phyloP scores from a whole-genome alignment of 805 yeast genomes.

The Nakazawaea populi region DNA sequence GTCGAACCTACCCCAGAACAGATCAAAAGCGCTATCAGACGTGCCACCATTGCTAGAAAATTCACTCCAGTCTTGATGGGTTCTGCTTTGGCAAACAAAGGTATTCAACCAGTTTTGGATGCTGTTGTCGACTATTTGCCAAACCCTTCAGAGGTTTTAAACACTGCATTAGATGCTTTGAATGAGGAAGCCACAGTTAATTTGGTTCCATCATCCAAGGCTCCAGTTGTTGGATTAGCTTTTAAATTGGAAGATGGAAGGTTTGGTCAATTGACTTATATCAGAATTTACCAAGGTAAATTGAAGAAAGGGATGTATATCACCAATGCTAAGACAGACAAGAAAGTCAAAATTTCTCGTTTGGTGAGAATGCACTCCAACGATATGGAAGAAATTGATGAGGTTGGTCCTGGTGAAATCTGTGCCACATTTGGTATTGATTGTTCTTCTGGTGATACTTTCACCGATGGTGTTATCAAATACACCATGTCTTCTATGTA shows the following conservation, averaged over 20 bases:
- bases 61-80: constrained; percentile 99
- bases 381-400: constrained; percentile 97
- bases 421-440: constrained; percentile 99
- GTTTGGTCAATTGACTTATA: constrained; percentile 94
- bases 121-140: constrained; percentile 96
- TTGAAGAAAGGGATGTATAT: constrained; percentile 87
- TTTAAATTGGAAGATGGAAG: constrained; percentile 98
- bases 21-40: constrained; percentile 83
- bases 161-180: constrained; percentile 78
- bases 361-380: constrained; percentile 98
- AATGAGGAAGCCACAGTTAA: constrained; percentile 60
- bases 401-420: constrained; percentile 95
- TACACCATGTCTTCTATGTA: constrained; percentile 96
- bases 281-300: constrained; percentile 95
- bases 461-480: constrained; percentile 74
- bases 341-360: constrained; percentile 87
- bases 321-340: constrained; percentile 85
- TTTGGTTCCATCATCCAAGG: constrained; percentile 62
- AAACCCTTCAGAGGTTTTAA: constrained; percentile 87
- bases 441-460: constrained; percentile 98
- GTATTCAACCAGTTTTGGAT: constrained; percentile 92
- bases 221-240: constrained; percentile 95
- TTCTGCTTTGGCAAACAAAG: constrained; percentile 94
- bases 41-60: constrained; percentile 90
- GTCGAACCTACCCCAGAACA: constrained; percentile 80